phyloP scores from a whole-genome alignment of 768 basidiomycete genomes.

The Xanthoconium stramineum region DNA sequence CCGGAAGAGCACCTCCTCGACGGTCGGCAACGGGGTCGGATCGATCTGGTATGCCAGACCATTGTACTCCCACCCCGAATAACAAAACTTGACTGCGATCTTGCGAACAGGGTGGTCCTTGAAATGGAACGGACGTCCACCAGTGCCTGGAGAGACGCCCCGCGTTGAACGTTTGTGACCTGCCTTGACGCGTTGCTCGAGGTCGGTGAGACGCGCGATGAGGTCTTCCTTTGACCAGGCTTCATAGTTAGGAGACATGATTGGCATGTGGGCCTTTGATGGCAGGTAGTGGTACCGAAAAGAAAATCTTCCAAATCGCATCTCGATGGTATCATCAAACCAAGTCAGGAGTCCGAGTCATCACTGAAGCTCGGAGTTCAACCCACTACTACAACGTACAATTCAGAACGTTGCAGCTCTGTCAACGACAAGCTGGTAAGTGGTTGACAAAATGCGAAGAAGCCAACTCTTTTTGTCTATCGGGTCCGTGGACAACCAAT shows the following conservation, averaged over 20 bases:
- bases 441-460: no score
- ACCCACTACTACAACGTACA: no score
- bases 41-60: constrained; percentile 81
- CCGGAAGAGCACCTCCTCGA: constrained; percentile 82
- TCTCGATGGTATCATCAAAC: not conserved
- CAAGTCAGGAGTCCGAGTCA: no score
- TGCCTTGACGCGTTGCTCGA: not conserved
- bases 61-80: constrained; percentile 88
- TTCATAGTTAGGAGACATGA: constrained; percentile 47
- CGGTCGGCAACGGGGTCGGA: constrained; percentile 77
- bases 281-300: constrained; percentile 34
- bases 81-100: constrained; percentile 91
- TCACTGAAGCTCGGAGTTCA: no score
- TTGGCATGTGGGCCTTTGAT: constrained; percentile 25
- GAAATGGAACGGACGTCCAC: constrained; percentile 57
- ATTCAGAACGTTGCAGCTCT: no score
- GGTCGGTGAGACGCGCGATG: constrained; percentile 2
- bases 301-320: constrained; percentile 30
- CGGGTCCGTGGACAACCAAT: no score
- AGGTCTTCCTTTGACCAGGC: constrained; percentile 36
- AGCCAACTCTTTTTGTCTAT: no score
- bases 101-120: constrained; percentile 71
- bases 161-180: constrained; percentile 7
- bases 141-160: constrained; percentile 9
- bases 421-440: no score